Base-by-base conservation (phyloP, 768 basidiomycete species). In the Trametes coccinea region DNA sequence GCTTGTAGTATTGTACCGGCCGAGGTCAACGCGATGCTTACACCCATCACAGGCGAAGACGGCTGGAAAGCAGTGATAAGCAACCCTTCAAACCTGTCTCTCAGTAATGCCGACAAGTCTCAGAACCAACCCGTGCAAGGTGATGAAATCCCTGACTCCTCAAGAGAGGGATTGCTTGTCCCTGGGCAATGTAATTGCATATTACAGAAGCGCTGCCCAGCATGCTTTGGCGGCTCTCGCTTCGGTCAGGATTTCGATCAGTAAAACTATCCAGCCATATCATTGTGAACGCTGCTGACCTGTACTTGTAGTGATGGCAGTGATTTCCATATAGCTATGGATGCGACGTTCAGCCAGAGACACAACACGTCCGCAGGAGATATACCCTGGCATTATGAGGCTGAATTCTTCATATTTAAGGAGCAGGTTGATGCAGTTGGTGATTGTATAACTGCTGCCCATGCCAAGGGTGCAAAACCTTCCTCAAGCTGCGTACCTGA, bases 341-440 rank as follows among this genome's bases (percentile, higher is more conserved):
- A 80, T 67, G 76, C 76, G 0, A 78, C 77, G 41, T 79, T 79
- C 60, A 73, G 76, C 47, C 76, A 80, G 56, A 64, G 71, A 0
- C 78, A 81, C 56, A 51, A 68, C 2, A 17, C 51, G 1, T 51
- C 60, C 4, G 73, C 70, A 0, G 76, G 75, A 4, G 70, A 78
- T 46, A 69, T 73, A 27, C 72, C 75, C 0, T 27, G 50, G 4
- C 76, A 75, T 27, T 73, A 78, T 27, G 61, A 75, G 1, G 74
- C 74, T 0, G 50, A 58, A 0, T 74, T 74, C 41, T 69, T 80
- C 33, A 37, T 80, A 16, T 61, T 72, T 0, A 78, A 78, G 29
- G 58, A 41, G 0, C 62, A 72, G 10, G 75, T 80, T 0, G 76
- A 79, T 47, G 31, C 8, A 0, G 70, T 76, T 31, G 75, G 77